phyloP scores from a whole-genome alignment of 352 stramenopile species.

The Phytopythium litorale region DNA sequence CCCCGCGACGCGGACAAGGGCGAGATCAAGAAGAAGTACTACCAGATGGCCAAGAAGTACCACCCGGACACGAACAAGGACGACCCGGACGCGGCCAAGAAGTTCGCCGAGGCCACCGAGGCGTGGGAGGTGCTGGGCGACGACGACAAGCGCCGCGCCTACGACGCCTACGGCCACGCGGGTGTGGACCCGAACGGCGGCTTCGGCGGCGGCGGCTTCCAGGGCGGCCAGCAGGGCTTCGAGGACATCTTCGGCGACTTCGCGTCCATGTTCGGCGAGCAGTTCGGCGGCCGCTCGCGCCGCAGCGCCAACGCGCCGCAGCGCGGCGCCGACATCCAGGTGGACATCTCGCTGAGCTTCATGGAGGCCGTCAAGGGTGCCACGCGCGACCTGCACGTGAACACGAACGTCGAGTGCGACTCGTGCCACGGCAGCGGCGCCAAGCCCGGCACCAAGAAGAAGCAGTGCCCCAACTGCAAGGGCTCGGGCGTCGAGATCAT shows the following conservation, averaged over 20 bases:
- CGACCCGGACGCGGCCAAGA: constrained; percentile 86
- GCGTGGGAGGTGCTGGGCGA: constrained; percentile 93
- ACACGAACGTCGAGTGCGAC: constrained; percentile 70
- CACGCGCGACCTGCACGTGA: constrained; percentile 86
- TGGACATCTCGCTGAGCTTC: constrained; percentile 92
- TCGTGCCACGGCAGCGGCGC: constrained; percentile 76
- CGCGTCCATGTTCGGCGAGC: constrained; percentile 74
- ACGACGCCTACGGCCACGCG: constrained; percentile 94
- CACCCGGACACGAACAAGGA: constrained; percentile 98
- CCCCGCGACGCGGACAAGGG: constrained; percentile 86
- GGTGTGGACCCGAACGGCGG: constrained; percentile 91
- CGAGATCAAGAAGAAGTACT: constrained; percentile 98
- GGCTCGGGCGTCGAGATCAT: constrained; percentile 84
- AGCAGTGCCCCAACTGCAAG: constrained; percentile 76
- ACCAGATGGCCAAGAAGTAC: constrained; percentile 96
- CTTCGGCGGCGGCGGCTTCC: constrained; percentile 59
- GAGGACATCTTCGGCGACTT: constrained; percentile 91
- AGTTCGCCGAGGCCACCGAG: constrained; percentile 92
- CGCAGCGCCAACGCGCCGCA: constrained; percentile 68
- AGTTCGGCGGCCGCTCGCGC: constrained; percentile 71
- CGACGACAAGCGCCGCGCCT: constrained; percentile 92
- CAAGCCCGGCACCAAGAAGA: constrained; percentile 80
- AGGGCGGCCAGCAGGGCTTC: constrained; percentile 53
- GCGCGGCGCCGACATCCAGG: constrained; percentile 93
- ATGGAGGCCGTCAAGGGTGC: constrained; percentile 94